Conservation (phyloP, 2,329 filamentous ascomycete genomes). For the Thielaviopsis ethacetica region DNA sequence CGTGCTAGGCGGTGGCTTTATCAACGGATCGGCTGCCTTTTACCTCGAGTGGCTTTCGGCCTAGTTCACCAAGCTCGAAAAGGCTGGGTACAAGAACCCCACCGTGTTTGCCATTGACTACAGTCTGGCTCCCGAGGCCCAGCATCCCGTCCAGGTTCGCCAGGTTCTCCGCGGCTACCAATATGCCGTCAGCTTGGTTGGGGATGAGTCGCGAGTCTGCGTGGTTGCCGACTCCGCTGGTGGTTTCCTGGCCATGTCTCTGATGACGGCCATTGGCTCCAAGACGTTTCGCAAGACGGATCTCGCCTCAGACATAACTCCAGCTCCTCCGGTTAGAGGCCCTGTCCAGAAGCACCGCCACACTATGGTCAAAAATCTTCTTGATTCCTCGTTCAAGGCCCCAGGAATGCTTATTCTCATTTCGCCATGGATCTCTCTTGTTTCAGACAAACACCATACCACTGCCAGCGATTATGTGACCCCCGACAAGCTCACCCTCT, state of each 20-base stretch:
- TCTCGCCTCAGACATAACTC: background rate
- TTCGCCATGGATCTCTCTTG: constrained; percentile 64
- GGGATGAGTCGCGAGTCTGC: constrained; percentile 45
- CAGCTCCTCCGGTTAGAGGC: background rate
- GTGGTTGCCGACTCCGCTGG: constrained; percentile 70
- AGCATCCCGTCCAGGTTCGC: constrained; percentile 57
- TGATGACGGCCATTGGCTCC: constrained; percentile 28
- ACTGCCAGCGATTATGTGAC: constrained; percentile 65
- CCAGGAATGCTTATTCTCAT: constrained; percentile 50
- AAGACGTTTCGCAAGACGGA: constrained; percentile 2
- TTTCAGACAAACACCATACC: constrained; percentile 49
- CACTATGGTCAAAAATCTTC: constrained; percentile 1
- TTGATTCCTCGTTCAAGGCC: constrained; percentile 12
- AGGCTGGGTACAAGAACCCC: constrained; percentile 54
- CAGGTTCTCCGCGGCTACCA: constrained; percentile 56
- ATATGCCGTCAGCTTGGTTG: constrained; percentile 44
- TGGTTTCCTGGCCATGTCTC: constrained; percentile 53
- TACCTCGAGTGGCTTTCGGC: constrained; percentile 70
- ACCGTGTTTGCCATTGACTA: constrained; percentile 70
- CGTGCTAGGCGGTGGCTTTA: constrained; percentile 55
- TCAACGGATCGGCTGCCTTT: constrained; percentile 68
- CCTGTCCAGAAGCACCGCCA: background rate
- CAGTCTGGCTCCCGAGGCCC: constrained; percentile 50
- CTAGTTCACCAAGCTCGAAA: constrained; percentile 49
- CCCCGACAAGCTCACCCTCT: constrained; percentile 45